A percentile compares a stretch with the other conserved stretches of the same genome.
phyloP scores from a whole-genome alignment of 305 asterid genomes.

The Solanum hybrid region DNA sequence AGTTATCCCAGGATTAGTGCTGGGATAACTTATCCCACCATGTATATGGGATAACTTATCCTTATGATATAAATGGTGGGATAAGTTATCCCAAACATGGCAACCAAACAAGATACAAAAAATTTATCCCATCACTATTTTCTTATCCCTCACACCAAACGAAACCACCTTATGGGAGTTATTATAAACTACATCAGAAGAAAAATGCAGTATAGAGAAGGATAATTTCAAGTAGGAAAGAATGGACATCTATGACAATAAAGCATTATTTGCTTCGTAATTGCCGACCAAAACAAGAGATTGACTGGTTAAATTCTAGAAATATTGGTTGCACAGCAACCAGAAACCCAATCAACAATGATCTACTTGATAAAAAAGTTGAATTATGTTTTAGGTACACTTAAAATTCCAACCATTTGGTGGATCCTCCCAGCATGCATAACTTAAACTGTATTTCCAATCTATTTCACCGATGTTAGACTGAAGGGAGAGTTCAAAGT shows the following conservation, averaged over 20 bases:
- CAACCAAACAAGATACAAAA: no score
- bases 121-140: no score
- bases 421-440: neutral
- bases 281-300: neutral
- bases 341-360: neutral
- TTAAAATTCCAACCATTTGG: neutral
- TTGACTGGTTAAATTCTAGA: neutral
- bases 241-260: neutral
- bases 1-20: no score
- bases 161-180: neutral
- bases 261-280: neutral
- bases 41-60: no score
- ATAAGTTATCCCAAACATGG: no score
- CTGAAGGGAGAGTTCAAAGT: neutral
- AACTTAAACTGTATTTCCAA: neutral
- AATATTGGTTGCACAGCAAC: neutral
- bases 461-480: neutral
- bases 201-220: neutral
- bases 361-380: neutral
- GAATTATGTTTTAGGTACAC: neutral
- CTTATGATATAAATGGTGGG: no score
- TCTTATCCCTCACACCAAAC: no score
- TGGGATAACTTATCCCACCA: no score
- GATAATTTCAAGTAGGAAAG: neutral
- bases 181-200: neutral